Evolutionary conservation across 495 filamentous ascomycete genomes (phyloP).

Genomic region (Sordaria brevicollis): DNA sequence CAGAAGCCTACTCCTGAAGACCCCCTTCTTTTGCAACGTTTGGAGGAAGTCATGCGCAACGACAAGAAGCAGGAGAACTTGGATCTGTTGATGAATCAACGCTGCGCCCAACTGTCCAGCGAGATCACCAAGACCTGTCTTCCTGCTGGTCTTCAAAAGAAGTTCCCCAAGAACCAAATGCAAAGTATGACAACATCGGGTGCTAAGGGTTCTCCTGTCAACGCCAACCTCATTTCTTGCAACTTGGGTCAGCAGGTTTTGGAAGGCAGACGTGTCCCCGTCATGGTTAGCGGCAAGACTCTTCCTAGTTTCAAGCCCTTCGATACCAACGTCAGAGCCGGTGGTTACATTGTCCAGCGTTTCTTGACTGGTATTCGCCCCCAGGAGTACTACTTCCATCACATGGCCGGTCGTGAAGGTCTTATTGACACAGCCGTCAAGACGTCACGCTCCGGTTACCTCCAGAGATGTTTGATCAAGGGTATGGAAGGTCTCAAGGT

Average conservation of each 20-base stretch:
- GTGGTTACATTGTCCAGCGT: slow-evolving; percentile 88
- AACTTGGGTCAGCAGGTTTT: slow-evolving; percentile 95
- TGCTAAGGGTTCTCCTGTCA: slow-evolving; percentile 86
- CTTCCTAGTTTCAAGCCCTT: slow-evolving; percentile 89
- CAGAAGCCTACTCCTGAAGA: slow-evolving; percentile 47
- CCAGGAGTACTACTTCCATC: slow-evolving; percentile 98
- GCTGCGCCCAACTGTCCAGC: slow-evolving; percentile 60
- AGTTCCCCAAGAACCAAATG: slow-evolving; percentile 96
- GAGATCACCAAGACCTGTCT: slow-evolving; percentile 70
- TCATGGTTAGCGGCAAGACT: slow-evolving; percentile 97
- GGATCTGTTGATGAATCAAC: slow-evolving; percentile 74
- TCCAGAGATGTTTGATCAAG: slow-evolving; percentile 97
- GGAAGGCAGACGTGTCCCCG: slow-evolving; percentile 86
- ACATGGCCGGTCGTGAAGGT: slow-evolving; percentile 98
- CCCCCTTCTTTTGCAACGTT: slow-evolving; percentile 57
- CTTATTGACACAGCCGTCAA: slow-evolving; percentile 99
- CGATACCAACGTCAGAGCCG: slow-evolving; percentile 80
- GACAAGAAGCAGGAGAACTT: slow-evolving; percentile 81
- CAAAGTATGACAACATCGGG: slow-evolving; percentile 96
- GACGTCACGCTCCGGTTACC: slow-evolving; percentile 90
- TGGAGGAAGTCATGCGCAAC: slow-evolving; percentile 86
- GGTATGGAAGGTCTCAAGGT: slow-evolving; percentile 94
- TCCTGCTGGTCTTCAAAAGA: slow-evolving; percentile 73
- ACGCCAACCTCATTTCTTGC: slow-evolving; percentile 95
- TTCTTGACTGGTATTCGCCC: slow-evolving; percentile 97